These are phyloP conservation scores for Mortierella alpina DNA, from an alignment of 192 early-diverging fungal genomes.

Conservation along the genomic window DNA sequence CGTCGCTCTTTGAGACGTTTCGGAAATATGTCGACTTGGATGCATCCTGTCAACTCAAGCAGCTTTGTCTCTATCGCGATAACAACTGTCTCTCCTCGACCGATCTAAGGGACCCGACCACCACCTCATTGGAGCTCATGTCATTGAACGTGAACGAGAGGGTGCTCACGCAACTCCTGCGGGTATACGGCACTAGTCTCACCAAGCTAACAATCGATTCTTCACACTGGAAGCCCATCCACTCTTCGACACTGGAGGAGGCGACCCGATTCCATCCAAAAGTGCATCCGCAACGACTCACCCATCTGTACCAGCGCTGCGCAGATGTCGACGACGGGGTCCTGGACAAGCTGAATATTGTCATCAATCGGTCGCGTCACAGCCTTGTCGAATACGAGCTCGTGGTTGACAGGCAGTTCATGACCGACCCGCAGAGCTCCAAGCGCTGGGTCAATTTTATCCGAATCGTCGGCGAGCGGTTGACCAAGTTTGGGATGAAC, in stretches of 20 bases:
- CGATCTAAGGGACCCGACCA: slow-evolving; percentile 25
- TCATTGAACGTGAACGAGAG: not conserved
- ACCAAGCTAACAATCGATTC: slow-evolving; percentile 2
- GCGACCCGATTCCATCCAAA: not conserved
- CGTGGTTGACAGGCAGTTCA: not conserved
- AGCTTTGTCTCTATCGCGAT: slow-evolving; percentile 1
- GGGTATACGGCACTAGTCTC: slow-evolving; percentile 1
- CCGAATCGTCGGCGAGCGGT: not conserved
- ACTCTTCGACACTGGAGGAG: not conserved
- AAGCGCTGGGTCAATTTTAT: slow-evolving; percentile 5
- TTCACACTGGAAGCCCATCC: not conserved
- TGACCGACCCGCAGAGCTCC: not conserved
- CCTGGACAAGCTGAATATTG: not conserved
- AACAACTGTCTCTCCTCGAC: slow-evolving; percentile 1
- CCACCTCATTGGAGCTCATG: slow-evolving; percentile 24
- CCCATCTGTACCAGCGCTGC: not conserved
- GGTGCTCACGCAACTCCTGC: not conserved
- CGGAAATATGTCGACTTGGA: not conserved
- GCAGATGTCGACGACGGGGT: slow-evolving; percentile 3
- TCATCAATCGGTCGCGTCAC: slow-evolving; percentile 1
- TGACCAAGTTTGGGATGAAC: not conserved
- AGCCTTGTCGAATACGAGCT: not conserved
- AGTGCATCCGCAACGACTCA: not conserved
- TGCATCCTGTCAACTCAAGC: not conserved
- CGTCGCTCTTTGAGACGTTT: not conserved